Conservation (phyloP, 805 yeast genomes). For the Teunomyces gatunensis region DNA sequence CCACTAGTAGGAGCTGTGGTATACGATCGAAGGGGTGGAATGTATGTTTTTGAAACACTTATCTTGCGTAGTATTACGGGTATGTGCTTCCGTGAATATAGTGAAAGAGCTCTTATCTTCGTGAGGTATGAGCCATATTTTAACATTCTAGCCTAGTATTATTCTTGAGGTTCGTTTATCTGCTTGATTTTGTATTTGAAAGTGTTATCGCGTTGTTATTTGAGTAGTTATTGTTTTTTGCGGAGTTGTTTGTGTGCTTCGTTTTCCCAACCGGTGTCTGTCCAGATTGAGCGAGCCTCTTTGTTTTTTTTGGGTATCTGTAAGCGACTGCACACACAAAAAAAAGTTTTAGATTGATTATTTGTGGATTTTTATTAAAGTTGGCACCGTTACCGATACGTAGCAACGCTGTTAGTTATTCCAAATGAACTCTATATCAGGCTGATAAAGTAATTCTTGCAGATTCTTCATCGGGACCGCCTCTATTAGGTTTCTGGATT, state of each 20-base stretch:
- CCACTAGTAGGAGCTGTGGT: not conserved
- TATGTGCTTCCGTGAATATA: not conserved
- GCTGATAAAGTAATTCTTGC: not conserved
- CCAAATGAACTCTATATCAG: not conserved
- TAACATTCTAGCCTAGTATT: not conserved
- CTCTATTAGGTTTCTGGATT: not conserved
- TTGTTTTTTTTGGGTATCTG: not conserved
- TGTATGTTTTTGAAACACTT: not conserved
- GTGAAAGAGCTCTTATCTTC: not conserved
- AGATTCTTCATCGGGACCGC: not conserved
- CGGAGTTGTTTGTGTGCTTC: not conserved
- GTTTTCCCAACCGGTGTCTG: not conserved
- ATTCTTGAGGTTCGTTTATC: not conserved
- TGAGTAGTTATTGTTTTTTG: not conserved
- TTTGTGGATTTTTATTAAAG: no score
- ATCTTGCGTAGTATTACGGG: not conserved
- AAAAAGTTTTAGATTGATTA: not conserved
- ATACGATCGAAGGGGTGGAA: not conserved
- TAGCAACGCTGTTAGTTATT: no score
- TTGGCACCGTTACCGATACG: no score
- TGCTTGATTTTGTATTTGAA: not conserved
- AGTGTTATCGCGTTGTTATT: not conserved
- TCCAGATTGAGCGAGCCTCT: not conserved
- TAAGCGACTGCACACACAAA: not conserved
- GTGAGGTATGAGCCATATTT: slow-evolving; percentile 1